Base-by-base conservation (phyloP, 2,329 filamentous ascomycete genomes). In the Cercospora beticola region DNA sequence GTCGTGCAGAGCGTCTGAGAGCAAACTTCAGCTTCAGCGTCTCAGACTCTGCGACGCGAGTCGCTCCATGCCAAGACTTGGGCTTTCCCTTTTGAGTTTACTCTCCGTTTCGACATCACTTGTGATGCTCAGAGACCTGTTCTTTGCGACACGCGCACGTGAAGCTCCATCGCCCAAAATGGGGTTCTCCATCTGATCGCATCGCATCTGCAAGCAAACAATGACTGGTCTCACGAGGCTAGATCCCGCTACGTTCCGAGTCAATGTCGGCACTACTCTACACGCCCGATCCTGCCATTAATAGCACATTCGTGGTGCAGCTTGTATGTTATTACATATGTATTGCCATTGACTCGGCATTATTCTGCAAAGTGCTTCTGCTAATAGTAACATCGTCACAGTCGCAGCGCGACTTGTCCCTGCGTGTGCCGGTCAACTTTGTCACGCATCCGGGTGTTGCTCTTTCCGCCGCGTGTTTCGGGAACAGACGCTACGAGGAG, bases 331-430 rank as follows among this genome's bases (percentile, higher is more conserved):
- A 52, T 46, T 46, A 31, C 61, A 28, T 46, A 21, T 28, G n/a
- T n/a, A n/a, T 28, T 18, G 26, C 54, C 26, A 49, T 54, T 52
- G 61, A 56, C 30, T 43, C 33, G 59, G 36, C 59, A 62, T 61
- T 28, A 26, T 18, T 12, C 62, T 14, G 46, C 36, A 12, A 23
- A 23, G 21, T 23, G n/a, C 10, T 6, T 23, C n/a, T 52, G 21
- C 46, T 52, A 64, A 54, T 31, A 57, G 46, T 12, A 64, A 33
- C 54, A 33, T 60, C 61, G 18, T 63, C 49, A 46, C 73, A 88
- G 88, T 87, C 87, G 56, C 86, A 89, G 77, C 81, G 89, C 77
- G 89, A 91, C 81, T 80, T 89, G 49, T 83, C 84, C 23, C 79
- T 86, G 10, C 81, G 83, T 65, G 81, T 90, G 6, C 89, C 89